Percentiles rank a stretch among this genome's conserved stretches.
Evolutionary conservation across 495 filamentous ascomycete genomes (phyloP).

Genomic region (Trichoderma gamsii): DNA sequence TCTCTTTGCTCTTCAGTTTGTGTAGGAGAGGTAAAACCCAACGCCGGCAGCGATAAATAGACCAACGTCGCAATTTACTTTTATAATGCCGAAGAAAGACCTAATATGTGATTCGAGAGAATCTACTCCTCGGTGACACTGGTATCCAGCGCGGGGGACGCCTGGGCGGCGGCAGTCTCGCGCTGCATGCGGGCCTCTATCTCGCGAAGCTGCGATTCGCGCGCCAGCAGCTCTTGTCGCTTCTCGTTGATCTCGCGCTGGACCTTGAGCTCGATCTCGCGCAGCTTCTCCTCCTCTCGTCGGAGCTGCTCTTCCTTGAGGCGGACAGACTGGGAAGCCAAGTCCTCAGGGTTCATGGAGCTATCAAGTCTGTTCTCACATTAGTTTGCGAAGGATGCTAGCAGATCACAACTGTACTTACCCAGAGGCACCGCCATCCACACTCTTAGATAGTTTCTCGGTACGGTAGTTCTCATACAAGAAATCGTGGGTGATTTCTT

Average conservation of each 20-base stretch:
- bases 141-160: background rate
- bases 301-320: slow-evolving; percentile 99
- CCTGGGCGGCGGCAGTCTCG: slow-evolving; percentile 32
- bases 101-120: background rate
- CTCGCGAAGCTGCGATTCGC: slow-evolving; percentile 96
- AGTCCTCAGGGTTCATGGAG: slow-evolving; percentile 94
- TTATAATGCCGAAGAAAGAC: slow-evolving; percentile 12
- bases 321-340: slow-evolving; percentile 92
- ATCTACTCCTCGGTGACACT: slow-evolving; percentile 5
- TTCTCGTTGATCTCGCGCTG: slow-evolving; percentile 99
- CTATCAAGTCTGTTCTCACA: slow-evolving; percentile 49
- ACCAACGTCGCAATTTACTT: slow-evolving; percentile 12
- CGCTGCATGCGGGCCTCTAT: slow-evolving; percentile 63
- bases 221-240: slow-evolving; percentile 93
- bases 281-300: slow-evolving; percentile 98
- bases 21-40: slow-evolving; percentile 30
- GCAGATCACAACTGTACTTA: slow-evolving; percentile 46
- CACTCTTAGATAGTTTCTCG: slow-evolving; percentile 99
- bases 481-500: slow-evolving; percentile 99
- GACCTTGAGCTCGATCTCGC: slow-evolving; percentile 98
- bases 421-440: slow-evolving; percentile 81
- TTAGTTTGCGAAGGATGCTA: slow-evolving; percentile 28
- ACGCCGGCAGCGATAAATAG: slow-evolving; percentile 31
- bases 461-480: slow-evolving; percentile 99
- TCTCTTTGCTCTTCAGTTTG: slow-evolving; percentile 23